Evolutionary conservation across 345 rosid genomes (phyloP).

Genomic region (Lenwebbia sp.): DNA sequence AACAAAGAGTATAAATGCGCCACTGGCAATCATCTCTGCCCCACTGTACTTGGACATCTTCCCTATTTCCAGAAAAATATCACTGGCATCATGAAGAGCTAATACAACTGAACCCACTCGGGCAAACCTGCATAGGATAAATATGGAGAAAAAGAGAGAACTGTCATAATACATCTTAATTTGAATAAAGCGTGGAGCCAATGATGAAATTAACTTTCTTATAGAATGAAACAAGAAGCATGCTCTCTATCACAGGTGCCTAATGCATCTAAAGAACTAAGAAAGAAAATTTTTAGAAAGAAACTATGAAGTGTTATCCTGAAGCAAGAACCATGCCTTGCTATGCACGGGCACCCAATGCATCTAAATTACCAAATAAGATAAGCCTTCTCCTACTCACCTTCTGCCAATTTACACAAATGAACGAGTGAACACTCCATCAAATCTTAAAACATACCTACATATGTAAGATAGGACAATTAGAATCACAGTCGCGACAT

Average conservation of each 20-base stretch:
- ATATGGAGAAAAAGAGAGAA: background rate
- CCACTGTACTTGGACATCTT: conserved; percentile 93
- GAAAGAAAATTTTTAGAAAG: background rate
- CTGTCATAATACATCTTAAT: background rate
- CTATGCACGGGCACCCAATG: background rate
- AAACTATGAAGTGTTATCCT: background rate
- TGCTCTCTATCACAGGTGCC: background rate
- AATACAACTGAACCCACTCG: conserved; percentile 90
- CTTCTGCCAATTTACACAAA: background rate
- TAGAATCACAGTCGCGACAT: conserved; percentile 70
- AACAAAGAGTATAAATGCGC: conserved; percentile 70
- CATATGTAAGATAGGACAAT: conserved; percentile 77
- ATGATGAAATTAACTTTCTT: background rate
- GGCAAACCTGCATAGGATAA: conserved; percentile 48
- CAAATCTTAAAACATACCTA: conserved; percentile 27
- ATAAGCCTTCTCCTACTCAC: background rate
- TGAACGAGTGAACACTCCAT: background rate
- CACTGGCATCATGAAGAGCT: conserved; percentile 95
- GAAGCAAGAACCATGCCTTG: background rate
- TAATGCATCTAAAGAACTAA: background rate
- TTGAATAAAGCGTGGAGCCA: background rate
- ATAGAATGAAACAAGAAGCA: background rate
- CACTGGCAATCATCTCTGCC: conserved; percentile 67
- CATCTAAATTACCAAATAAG: background rate
- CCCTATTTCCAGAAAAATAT: conserved; percentile 87